Conservation (phyloP, 225 moss, liverwort and hornwort genomes). For the Climacium dendroides region DNA sequence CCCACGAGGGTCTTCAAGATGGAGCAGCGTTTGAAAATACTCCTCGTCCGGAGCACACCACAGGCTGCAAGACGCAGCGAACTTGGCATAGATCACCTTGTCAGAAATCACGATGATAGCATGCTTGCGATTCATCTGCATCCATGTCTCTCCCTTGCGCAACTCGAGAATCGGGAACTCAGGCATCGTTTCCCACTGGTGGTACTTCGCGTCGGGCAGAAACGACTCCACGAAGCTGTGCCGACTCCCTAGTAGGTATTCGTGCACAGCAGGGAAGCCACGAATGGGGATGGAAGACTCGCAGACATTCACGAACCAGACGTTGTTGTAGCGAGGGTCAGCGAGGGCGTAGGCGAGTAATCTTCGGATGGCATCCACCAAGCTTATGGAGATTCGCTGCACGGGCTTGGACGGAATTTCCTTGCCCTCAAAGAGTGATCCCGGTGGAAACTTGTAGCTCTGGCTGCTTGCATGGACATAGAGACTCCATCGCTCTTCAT, state of each 20-base stretch:
- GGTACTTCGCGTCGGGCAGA: neutral
- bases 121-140: constrained; percentile 22
- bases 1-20: constrained; percentile 8
- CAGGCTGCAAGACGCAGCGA: neutral
- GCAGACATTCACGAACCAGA: constrained; percentile 33
- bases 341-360: constrained; percentile 13
- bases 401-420: constrained; percentile 16
- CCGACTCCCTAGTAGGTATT: neutral
- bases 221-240: constrained; percentile 35
- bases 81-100: constrained; percentile 5
- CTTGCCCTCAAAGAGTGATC: constrained; percentile 9
- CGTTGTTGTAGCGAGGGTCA: constrained; percentile 14
- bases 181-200: constrained; percentile 8
- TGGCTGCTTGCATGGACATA: constrained; percentile 18
- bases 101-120: constrained; percentile 6
- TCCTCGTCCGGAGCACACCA: constrained; percentile 30
- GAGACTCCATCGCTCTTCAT: constrained; percentile 15
- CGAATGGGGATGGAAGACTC: constrained; percentile 24
- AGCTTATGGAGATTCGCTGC: constrained; percentile 10
- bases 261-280: constrained; percentile 1
- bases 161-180: constrained; percentile 12
- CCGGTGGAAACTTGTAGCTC: neutral
- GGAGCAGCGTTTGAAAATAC: constrained; percentile 28
- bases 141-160: constrained; percentile 38
- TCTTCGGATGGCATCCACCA: constrained; percentile 26